A percentile compares a stretch with the other conserved stretches of the same genome.
Evolutionary conservation across 371 early-diverging fungal species (phyloP).

Genomic region (Mortierella polycephala): DNA sequence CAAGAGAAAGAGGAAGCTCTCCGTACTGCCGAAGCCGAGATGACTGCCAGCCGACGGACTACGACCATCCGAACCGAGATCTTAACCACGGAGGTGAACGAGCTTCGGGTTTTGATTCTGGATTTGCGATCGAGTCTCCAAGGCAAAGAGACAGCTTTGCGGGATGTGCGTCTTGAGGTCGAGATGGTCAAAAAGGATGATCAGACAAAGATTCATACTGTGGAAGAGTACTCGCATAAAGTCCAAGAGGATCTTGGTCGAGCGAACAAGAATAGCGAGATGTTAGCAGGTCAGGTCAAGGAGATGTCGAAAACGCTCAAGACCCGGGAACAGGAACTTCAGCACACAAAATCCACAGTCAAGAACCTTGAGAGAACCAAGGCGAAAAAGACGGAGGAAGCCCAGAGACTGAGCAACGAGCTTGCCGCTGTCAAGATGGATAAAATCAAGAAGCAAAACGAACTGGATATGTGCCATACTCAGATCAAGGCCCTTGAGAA

Average conservation of each 20-base stretch:
- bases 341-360: background rate
- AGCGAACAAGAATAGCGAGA: background rate
- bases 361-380: constrained; percentile 5
- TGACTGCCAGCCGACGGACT: background rate
- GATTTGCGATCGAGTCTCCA: background rate
- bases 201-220: background rate
- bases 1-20: constrained; percentile 15
- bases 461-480: constrained; percentile 1
- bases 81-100: constrained; percentile 6
- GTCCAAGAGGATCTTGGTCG: constrained; percentile 3
- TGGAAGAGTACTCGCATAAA: background rate
- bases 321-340: background rate
- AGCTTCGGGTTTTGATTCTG: background rate
- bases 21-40: constrained; percentile 1
- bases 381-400: background rate
- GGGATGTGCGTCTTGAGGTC: background rate
- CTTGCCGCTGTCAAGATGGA: constrained; percentile 4
- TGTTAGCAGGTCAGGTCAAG: background rate
- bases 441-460: constrained; percentile 1
- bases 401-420: constrained; percentile 2
- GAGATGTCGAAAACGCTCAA: background rate
- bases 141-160: background rate
- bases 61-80: constrained; percentile 1
- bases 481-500: constrained; percentile 18
- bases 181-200: background rate